Percentiles rank a stretch among this genome's conserved stretches.
phyloP scores from a whole-genome alignment of 2,329 filamentous ascomycete species.

The Malbranchea zuffiana region DNA sequence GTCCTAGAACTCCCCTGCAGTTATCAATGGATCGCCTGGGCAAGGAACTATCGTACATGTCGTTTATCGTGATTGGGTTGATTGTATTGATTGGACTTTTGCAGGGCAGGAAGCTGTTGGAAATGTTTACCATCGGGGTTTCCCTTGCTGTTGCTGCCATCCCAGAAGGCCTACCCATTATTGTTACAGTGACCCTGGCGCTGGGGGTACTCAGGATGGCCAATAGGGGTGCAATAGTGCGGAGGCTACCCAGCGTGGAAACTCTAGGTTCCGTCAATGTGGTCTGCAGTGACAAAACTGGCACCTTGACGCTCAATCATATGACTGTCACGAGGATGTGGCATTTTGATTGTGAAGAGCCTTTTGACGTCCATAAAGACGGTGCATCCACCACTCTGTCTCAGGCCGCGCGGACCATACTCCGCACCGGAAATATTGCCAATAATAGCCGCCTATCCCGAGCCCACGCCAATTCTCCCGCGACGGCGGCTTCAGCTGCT shows the following conservation, averaged over 20 bases:
- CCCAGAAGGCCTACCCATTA: slow-evolving; percentile 91
- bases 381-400: slow-evolving; percentile 49
- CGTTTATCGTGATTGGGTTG: slow-evolving; percentile 83
- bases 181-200: slow-evolving; percentile 92
- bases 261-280: slow-evolving; percentile 98
- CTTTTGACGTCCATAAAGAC: slow-evolving; percentile 48
- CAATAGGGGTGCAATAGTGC: slow-evolving; percentile 85
- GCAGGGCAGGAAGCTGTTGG: slow-evolving; percentile 77
- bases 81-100: slow-evolving; percentile 86
- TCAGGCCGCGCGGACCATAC: slow-evolving; percentile 63
- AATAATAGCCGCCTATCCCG: slow-evolving; percentile 82
- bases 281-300: slow-evolving; percentile 98
- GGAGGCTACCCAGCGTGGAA: slow-evolving; percentile 91
- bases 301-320: slow-evolving; percentile 91
- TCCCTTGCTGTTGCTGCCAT: slow-evolving; percentile 94
- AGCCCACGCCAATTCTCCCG: slow-evolving; percentile 56
- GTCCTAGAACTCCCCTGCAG: slow-evolving; percentile 84
- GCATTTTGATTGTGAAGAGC: slow-evolving; percentile 63
- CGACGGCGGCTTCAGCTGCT: slow-evolving; percentile 60
- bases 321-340: slow-evolving; percentile 97
- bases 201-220: slow-evolving; percentile 96
- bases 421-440: slow-evolving; percentile 90
- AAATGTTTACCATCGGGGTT: slow-evolving; percentile 96
- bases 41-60: slow-evolving; percentile 91
- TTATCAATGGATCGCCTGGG: slow-evolving; percentile 96